Evolutionary conservation across 345 rosid species (phyloP).

Genomic region (Euphorbia lathyris): DNA sequence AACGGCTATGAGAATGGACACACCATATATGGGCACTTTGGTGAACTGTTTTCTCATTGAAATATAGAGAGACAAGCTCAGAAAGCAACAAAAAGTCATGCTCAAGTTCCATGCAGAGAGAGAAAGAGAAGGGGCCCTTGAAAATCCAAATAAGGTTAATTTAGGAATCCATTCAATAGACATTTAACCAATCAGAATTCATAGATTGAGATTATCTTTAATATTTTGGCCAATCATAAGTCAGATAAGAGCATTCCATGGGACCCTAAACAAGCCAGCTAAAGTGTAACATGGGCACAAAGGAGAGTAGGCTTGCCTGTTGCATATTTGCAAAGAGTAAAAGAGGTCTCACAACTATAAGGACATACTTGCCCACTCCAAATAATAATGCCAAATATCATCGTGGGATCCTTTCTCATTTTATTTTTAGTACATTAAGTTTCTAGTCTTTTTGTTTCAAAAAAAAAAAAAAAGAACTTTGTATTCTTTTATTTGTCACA

Average conservation of each 20-base stretch:
- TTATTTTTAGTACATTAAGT: no score
- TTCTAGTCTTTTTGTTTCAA: no score
- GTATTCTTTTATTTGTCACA: no score
- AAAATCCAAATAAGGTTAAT: slow-evolving; percentile 21
- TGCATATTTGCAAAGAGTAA: not conserved
- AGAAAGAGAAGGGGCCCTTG: not conserved
- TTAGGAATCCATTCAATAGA: slow-evolving; percentile 33
- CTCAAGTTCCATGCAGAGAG: not conserved
- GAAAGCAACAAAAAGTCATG: slow-evolving; percentile 11
- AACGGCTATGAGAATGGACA: not conserved
- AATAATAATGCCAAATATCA: not conserved
- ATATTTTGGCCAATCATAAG: slow-evolving; percentile 36
- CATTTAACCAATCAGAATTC: slow-evolving; percentile 36
- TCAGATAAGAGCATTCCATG: slow-evolving; percentile 24
- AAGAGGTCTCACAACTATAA: slow-evolving; percentile 8
- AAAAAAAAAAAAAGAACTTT: no score
- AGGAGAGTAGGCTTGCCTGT: not conserved
- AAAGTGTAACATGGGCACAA: slow-evolving; percentile 2
- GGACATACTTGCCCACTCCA: not conserved
- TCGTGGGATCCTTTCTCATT: no score
- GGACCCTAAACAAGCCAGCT: slow-evolving; percentile 27
- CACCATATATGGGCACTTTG: not conserved
- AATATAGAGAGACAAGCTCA: slow-evolving; percentile 1
- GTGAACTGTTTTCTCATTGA: no score
- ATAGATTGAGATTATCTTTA: slow-evolving; percentile 30